A percentile compares a stretch with the other conserved stretches of the same genome.
These are phyloP conservation scores for Sungouiozyma ichnusensis DNA, from an alignment of 805 yeast genomes.

Conservation along the genomic window DNA sequence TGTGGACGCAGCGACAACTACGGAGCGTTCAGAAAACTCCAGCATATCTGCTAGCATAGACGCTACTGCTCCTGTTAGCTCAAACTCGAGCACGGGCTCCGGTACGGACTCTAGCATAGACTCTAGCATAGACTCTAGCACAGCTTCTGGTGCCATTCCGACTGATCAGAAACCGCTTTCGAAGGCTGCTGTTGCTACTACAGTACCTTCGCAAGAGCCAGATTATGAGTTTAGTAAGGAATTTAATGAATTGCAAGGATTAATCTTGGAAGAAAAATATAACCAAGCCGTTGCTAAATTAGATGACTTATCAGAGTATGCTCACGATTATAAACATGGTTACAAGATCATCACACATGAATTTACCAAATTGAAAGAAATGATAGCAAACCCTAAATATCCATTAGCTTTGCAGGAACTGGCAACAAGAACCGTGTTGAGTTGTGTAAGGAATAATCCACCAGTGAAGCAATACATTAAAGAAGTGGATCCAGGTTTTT, in stretches of 20 bases:
- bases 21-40: background rate
- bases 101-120: no score
- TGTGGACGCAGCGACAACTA: background rate
- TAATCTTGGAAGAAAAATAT: constrained; percentile 11
- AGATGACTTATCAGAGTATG: constrained; percentile 42
- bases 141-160: no score
- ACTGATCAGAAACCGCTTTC: no score
- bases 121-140: no score
- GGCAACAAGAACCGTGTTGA: constrained; percentile 49
- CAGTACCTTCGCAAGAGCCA: background rate
- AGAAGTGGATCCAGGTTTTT: constrained; percentile 22
- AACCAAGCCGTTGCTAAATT: constrained; percentile 15
- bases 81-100: no score
- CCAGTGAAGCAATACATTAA: constrained; percentile 39
- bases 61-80: no score
- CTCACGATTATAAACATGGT: constrained; percentile 61
- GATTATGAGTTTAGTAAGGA: constrained; percentile 23
- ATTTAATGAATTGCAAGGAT: constrained; percentile 22
- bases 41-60: no score
- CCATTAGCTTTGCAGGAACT: constrained; percentile 35
- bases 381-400: constrained; percentile 10
- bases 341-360: constrained; percentile 32
- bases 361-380: constrained; percentile 12
- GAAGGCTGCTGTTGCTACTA: background rate
- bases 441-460: constrained; percentile 66